Evolutionary conservation across 257 asterid species (phyloP).

Genomic region (Capsicum pubescens): DNA sequence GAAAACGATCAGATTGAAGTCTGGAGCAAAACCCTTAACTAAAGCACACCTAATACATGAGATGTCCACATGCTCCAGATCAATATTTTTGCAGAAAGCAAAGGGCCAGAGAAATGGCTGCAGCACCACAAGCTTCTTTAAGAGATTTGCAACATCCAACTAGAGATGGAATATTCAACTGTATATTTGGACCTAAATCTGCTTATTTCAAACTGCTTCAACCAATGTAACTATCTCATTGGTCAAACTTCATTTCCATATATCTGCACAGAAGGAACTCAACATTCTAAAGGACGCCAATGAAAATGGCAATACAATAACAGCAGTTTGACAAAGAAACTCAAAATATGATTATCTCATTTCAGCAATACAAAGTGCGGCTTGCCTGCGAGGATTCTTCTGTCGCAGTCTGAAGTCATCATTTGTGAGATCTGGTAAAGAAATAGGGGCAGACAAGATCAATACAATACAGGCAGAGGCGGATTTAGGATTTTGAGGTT

Average conservation of each 20-base stretch:
- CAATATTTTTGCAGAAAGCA: conserved; percentile 53
- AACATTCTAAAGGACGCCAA: neutral
- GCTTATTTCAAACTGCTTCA: conserved; percentile 55
- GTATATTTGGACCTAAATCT: conserved; percentile 39
- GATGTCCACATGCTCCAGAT: conserved; percentile 77
- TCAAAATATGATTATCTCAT: conserved; percentile 5
- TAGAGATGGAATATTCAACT: conserved; percentile 7
- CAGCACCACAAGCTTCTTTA: conserved; percentile 58
- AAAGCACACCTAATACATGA: conserved; percentile 43
- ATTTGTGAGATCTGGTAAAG: conserved; percentile 56
- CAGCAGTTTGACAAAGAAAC: neutral
- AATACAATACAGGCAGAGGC: neutral
- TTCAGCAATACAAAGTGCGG: neutral
- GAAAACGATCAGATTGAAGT: neutral
- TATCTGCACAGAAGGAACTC: conserved; percentile 58
- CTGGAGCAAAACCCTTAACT: conserved; percentile 6
- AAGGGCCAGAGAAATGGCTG: conserved; percentile 64
- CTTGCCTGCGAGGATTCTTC: conserved; percentile 88
- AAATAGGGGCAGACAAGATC: conserved; percentile 16
- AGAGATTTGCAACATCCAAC: conserved; percentile 65
- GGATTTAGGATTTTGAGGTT: no score
- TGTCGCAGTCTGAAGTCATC: conserved; percentile 83
- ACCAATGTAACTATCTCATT: conserved; percentile 52
- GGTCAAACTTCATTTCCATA: conserved; percentile 90
- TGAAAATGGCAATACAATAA: neutral